Base-by-base conservation (phyloP, 306 rosid genomes). In the Ammopiptanthus mongolicus region DNA sequence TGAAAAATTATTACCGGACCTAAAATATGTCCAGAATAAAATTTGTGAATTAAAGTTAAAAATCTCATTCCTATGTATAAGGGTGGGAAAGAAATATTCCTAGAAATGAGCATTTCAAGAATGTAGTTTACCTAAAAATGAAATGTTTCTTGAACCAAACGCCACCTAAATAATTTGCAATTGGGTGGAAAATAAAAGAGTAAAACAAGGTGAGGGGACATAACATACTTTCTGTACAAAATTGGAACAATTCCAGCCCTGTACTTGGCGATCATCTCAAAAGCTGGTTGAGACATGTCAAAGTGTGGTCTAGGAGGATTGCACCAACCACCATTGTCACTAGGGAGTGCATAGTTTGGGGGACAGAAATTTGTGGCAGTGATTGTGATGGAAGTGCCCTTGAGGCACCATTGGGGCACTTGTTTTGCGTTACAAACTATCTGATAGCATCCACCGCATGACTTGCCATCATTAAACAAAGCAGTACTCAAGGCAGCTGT, bases 311-410 rank as follows among this genome's bases (percentile, higher is more conserved):
- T 81, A 7, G 92, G 92, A 77, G 90, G 92, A 50, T 88, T 88
- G 70, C 92, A 88, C 90, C 92, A 88, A 23, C 92, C 90, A 5
- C 92, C 92, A 74, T 88, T 69, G 56, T 88, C 81, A 75, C 19
- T 86, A 2, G 90, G 83, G 3, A 69, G 85, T 29, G 74, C 79
- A 9, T 31, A 79, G 85, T 80, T 88, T 64, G 94, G 92, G 3
- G 97, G 97, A 65, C 97, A 88, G 69, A 84, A 85, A 71, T 91
- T 91, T 21, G 97, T 91, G 18, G 94, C 88, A 33, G 97, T 91
- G 36, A 91, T 77, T 59, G 83, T 85, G 39, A 89, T 85, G 60
- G 57, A 74, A 76, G 82, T 81, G 8, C 86, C 88, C 73, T 41
- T 76, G 3, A 82, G 84, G 52, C 94, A 91, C 97, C 90, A 91